These are phyloP conservation scores for Termitomyces titanicus DNA, from an alignment of 768 basidiomycete species.

Conservation along the genomic window DNA sequence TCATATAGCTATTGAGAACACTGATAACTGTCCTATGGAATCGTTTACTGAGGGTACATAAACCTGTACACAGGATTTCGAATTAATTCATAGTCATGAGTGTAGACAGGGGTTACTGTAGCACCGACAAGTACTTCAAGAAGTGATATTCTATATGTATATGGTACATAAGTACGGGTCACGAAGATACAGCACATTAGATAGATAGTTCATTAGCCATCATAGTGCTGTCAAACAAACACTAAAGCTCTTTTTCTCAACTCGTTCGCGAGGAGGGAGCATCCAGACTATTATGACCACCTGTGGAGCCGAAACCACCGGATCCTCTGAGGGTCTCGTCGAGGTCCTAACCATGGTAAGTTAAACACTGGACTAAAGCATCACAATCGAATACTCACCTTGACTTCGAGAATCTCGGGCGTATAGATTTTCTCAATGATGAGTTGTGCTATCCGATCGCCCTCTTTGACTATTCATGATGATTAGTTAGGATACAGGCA, in stretches of 20 bases:
- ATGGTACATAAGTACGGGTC: neutral
- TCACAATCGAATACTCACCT: conserved; percentile 44
- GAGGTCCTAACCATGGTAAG: conserved; percentile 51
- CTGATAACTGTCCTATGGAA: too few species aligned
- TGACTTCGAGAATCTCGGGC: conserved; percentile 82
- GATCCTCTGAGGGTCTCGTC: conserved; percentile 82
- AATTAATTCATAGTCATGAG: too few species aligned
- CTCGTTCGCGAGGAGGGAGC: conserved; percentile 12
- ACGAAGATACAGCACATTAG: neutral
- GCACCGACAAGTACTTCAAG: too few species aligned
- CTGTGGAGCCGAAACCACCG: conserved; percentile 94
- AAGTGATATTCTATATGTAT: neutral
- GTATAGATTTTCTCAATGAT: conserved; percentile 89
- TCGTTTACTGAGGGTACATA: too few species aligned
- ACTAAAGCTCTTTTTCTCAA: neutral
- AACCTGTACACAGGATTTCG: too few species aligned
- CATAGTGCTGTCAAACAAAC: neutral
- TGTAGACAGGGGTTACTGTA: too few species aligned
- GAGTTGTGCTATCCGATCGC: conserved; percentile 95
- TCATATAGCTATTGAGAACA: neutral
- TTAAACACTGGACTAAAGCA: too few species aligned
- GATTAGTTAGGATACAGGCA: neutral
- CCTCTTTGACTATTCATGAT: conserved; percentile 68
- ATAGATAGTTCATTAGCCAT: neutral
- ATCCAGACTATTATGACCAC: conserved; percentile 64